Conservation (phyloP, 2,329 filamentous ascomycete species). For the Parastagonospora avenae region DNA sequence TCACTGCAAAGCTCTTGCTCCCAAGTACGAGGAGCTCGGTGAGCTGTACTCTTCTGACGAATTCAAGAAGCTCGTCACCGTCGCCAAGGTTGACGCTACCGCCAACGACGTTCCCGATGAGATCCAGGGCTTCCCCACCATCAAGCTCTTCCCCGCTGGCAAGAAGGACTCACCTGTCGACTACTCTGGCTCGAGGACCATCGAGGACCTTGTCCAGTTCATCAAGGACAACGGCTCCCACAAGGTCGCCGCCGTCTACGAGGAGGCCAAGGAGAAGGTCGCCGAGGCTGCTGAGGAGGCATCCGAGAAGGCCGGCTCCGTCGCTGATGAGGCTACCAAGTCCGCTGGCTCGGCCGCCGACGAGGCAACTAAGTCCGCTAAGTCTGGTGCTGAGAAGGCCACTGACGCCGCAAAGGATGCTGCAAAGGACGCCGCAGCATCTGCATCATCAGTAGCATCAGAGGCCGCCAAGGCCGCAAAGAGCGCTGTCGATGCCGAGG, state of each 20-base stretch:
- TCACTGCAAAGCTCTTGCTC: constrained; percentile 72
- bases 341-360: constrained; percentile 38
- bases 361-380: constrained; percentile 47
- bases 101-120: constrained; percentile 96
- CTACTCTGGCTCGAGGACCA: constrained; percentile 84
- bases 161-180: constrained; percentile 83
- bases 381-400: constrained; percentile 48
- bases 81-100: constrained; percentile 94
- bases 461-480: constrained; percentile 45
- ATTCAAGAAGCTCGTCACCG: constrained; percentile 64
- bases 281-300: constrained; percentile 50
- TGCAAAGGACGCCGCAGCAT: constrained; percentile 19
- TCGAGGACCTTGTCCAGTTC: constrained; percentile 91
- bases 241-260: constrained; percentile 70
- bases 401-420: constrained; percentile 44
- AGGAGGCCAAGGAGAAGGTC: constrained; percentile 59
- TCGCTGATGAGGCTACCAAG: constrained; percentile 44
- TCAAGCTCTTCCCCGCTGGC: constrained; percentile 95
- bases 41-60: constrained; percentile 60
- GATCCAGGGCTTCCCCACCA: constrained; percentile 97
- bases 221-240: constrained; percentile 94
- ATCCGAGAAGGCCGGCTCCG: constrained; percentile 47
- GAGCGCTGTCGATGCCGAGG: constrained; percentile 41
- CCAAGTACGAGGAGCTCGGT: constrained; percentile 70
- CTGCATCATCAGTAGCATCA: constrained; percentile 48